Evolutionary conservation across 257 asterid species (phyloP).

Genomic region (Rhazya stricta): DNA sequence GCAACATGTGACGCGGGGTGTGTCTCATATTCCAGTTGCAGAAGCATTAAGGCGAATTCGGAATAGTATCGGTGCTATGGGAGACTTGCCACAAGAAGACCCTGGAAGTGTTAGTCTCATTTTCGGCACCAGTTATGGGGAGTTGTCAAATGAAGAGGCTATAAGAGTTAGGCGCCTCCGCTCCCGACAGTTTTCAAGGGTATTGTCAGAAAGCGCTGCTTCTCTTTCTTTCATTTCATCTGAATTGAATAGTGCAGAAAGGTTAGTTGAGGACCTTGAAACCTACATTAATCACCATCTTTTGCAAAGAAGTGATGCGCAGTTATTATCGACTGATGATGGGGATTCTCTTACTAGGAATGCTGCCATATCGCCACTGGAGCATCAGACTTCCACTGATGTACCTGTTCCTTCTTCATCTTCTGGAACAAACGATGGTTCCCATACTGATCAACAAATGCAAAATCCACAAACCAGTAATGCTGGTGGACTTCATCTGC

Average conservation of each 20-base stretch:
- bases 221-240: conserved; percentile 72
- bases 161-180: conserved; percentile 35
- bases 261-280: conserved; percentile 71
- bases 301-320: conserved; percentile 28
- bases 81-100: conserved; percentile 30
- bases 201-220: conserved; percentile 66
- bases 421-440: conserved; percentile 33
- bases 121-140: conserved; percentile 22
- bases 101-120: conserved; percentile 20
- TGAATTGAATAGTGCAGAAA: conserved; percentile 62
- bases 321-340: conserved; percentile 28
- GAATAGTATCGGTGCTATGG: conserved; percentile 41
- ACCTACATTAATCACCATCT: conserved; percentile 45
- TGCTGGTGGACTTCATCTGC: conserved; percentile 21
- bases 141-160: conserved; percentile 30
- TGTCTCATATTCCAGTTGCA: conserved; percentile 42
- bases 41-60: conserved; percentile 54
- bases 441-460: conserved; percentile 25
- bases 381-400: conserved; percentile 29
- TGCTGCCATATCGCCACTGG: conserved; percentile 29
- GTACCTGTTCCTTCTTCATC: conserved; percentile 37
- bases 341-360: conserved; percentile 32
- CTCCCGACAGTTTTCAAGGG: conserved; percentile 61
- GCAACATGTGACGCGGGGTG: conserved; percentile 33
- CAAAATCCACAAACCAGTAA: conserved; percentile 19